These are phyloP conservation scores for barrel medic (Medicago truncatula) DNA, from an alignment of 306 rosid species.

Conservation along the genomic window DNA sequence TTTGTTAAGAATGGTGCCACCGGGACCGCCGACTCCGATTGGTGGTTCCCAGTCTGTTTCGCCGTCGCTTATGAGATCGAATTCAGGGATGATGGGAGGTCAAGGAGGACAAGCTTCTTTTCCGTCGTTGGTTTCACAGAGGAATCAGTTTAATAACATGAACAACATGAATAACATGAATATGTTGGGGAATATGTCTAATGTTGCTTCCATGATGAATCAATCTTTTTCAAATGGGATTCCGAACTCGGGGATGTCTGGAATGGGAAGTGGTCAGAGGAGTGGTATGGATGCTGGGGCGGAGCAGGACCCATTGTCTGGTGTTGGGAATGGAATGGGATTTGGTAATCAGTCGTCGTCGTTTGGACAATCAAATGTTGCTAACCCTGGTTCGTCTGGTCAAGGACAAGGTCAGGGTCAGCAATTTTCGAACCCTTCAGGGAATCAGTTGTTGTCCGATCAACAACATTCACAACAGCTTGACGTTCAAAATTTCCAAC, in stretches of 20 bases:
- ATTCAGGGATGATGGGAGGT: slow-evolving; percentile 85
- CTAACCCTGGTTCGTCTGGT: slow-evolving; percentile 73
- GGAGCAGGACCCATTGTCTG: slow-evolving; percentile 72
- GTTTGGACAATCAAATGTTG: slow-evolving; percentile 66
- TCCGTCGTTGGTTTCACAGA: slow-evolving; percentile 72
- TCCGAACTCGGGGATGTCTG: slow-evolving; percentile 72
- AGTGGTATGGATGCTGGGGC: slow-evolving; percentile 74
- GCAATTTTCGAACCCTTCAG: slow-evolving; percentile 72
- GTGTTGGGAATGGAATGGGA: slow-evolving; percentile 77
- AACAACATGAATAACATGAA: slow-evolving; percentile 63
- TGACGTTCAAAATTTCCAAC: slow-evolving; percentile 78
- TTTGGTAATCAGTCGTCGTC: slow-evolving; percentile 65
- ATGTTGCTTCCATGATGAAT: slow-evolving; percentile 76
- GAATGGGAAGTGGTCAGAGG: slow-evolving; percentile 72
- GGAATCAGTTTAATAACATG: slow-evolving; percentile 72
- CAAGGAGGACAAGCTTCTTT: slow-evolving; percentile 85
- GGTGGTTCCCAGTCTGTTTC: slow-evolving; percentile 88
- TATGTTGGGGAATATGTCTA: slow-evolving; percentile 77
- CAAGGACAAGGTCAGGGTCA: slow-evolving; percentile 73
- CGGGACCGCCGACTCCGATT: slow-evolving; percentile 85
- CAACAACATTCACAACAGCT: slow-evolving; percentile 85
- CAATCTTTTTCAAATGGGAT: slow-evolving; percentile 81
- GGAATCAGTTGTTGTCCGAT: slow-evolving; percentile 73
- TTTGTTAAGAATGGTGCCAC: slow-evolving; percentile 74
- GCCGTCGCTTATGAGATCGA: slow-evolving; percentile 79